A percentile compares a stretch with the other conserved stretches of the same genome.
Conservation (phyloP, 1,284 basidiomycete genomes). For the Cutaneotrichosporon cavernicola region DNA sequence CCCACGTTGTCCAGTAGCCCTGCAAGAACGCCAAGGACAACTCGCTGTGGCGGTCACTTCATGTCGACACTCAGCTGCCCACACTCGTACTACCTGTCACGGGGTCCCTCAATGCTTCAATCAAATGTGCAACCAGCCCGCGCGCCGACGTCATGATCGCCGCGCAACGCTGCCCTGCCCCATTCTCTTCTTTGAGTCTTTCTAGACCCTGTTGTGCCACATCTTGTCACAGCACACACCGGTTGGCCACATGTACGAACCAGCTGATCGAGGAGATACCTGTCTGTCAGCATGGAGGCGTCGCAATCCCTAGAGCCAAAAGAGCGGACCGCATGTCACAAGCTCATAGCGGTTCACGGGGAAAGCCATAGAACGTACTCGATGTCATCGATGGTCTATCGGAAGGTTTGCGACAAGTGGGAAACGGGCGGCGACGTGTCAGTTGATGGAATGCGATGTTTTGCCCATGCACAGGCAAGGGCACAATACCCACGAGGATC, state of each 20-base stretch:
- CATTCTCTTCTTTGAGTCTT: neutral
- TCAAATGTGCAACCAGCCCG: too few species aligned
- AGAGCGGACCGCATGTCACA: too few species aligned
- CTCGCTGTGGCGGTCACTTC: too few species aligned
- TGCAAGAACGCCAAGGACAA: too few species aligned
- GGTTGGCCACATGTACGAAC: conserved; percentile 23
- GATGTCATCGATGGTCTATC: conserved; percentile 26
- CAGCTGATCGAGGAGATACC: conserved; percentile 49
- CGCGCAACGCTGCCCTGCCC: neutral
- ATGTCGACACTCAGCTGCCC: too few species aligned
- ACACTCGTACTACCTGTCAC: neutral
- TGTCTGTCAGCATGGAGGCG: conserved; percentile 14
- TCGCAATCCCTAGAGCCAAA: neutral
- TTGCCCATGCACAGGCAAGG: neutral
- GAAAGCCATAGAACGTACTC: conserved; percentile 18
- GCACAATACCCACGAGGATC: conserved; percentile 12
- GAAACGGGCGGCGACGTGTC: neutral
- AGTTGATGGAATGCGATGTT: neutral
- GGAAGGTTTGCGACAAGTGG: neutral
- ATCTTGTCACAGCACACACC: neutral
- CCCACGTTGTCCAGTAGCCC: too few species aligned
- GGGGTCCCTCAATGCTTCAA: neutral
- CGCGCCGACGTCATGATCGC: neutral
- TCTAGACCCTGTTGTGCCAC: neutral
- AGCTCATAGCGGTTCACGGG: neutral